A percentile compares a stretch with the other conserved stretches of the same genome.
Evolutionary conservation across 2,329 filamentous ascomycete species (phyloP).

Genomic region (Arthrobotrys iridis): DNA sequence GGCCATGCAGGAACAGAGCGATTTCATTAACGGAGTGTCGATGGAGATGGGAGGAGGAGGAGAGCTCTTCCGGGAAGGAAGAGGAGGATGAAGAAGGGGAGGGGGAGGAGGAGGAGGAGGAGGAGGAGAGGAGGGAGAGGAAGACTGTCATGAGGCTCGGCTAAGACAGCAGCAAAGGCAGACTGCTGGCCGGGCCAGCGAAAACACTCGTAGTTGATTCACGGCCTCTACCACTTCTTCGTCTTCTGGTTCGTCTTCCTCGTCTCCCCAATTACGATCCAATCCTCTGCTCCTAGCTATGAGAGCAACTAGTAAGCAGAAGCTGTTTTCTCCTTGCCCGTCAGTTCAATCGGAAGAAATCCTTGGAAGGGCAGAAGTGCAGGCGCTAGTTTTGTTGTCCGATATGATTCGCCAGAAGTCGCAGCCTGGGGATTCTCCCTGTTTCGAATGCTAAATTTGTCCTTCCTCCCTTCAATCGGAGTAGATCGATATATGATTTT

Average conservation of each 20-base stretch:
- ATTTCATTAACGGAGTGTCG: conserved; percentile 36
- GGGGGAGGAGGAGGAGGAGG: conserved; percentile 23
- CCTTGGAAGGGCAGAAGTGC: background rate
- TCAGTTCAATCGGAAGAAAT: background rate
- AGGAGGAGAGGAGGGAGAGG: conserved; percentile 3
- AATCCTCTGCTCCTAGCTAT: too few relatives aligned
- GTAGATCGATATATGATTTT: too few relatives aligned
- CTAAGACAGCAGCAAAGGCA: conserved; percentile 11
- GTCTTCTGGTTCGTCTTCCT: background rate
- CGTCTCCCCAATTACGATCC: background rate
- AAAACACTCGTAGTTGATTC: background rate
- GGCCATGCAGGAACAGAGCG: conserved; percentile 52
- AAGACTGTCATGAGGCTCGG: conserved; percentile 52
- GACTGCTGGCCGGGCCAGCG: conserved; percentile 7
- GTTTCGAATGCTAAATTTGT: background rate
- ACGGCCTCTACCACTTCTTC: background rate
- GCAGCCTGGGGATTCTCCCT: background rate
- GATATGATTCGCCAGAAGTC: too few relatives aligned
- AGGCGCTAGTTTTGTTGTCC: background rate
- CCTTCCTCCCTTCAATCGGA: too few relatives aligned
- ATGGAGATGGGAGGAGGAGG: background rate
- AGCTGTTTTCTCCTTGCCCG: background rate
- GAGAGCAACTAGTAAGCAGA: background rate
- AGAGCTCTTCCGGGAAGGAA: conserved; percentile 27
- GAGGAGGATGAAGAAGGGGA: conserved; percentile 23